Base-by-base conservation (phyloP, 768 basidiomycete species). In the Amanita brunnescens region DNA sequence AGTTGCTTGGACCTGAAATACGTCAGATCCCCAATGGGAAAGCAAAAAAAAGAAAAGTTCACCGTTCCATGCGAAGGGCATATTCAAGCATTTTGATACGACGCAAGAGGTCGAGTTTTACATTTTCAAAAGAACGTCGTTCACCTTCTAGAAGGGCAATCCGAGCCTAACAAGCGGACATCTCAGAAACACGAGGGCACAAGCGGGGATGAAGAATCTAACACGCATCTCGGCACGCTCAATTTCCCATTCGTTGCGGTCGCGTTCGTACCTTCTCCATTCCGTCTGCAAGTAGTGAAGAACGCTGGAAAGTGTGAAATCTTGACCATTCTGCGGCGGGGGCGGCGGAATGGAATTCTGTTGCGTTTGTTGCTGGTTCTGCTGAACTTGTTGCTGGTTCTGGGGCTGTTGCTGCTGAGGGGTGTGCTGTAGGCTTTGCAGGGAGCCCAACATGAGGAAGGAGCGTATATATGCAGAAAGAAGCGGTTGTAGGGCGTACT, bases 181-280 rank as follows among this genome's bases (percentile, higher is more conserved):
- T 50, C 59, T 64, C 57, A 64, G 57, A 65, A 54, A 68, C 61
- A 63, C 60, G 58, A 64, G 49, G 59, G 57, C 59, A 54, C 48
- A 26, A 42, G 40, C 40, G 52, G 56, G 50, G 55, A 52, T 49
- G 52, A 47, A 55, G 50, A 55, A 38, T 81, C 89, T 61, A 57
- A 93, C 92, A 78, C 95, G 79, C 94, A 98, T 97, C 70, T 98
- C 96, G 29, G 96, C 96, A 59, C 96, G 77, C 70, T 98, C 96
- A 61, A 99, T 99, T 76, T 99, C 96, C 95, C 95, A 99, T 71
- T 99, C 96, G 65, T 99, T 99, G 62, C 95, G 79, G 72, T 99
- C 96, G 66, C 94, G 85, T 69, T 98, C 96, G 63, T 96, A 98
- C 54, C 91, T 78, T 55, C 96, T 78, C 91, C 94, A 97, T 74